Evolutionary conservation across 495 filamentous ascomycete species (phyloP).

Genomic region (Xylaria venustula): DNA sequence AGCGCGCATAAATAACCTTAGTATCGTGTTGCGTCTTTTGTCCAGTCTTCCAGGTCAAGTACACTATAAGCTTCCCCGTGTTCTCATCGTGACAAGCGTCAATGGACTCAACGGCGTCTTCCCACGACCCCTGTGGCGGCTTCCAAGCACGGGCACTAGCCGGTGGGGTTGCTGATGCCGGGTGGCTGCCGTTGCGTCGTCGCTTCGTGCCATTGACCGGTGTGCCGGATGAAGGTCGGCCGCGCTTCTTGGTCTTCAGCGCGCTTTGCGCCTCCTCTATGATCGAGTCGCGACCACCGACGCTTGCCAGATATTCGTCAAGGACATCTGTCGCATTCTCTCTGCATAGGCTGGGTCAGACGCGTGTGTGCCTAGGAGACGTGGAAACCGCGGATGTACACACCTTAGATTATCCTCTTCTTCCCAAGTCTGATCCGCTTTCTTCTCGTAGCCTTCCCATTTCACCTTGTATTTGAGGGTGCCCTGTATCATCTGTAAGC

Average conservation of each 20-base stretch:
- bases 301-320: conserved; percentile 40
- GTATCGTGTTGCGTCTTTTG: conserved; percentile 60
- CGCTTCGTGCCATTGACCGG: conserved; percentile 34
- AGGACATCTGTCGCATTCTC: conserved; percentile 45
- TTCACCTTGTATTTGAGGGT: conserved; percentile 53
- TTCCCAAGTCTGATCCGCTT: conserved; percentile 60
- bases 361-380: background rate
- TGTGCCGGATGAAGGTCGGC: conserved; percentile 35
- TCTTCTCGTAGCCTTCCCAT: conserved; percentile 62
- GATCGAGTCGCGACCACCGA: conserved; percentile 56
- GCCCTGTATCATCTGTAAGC: conserved; percentile 27
- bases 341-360: conserved; percentile 21
- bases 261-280: conserved; percentile 38
- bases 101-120: conserved; percentile 52
- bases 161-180: conserved; percentile 36
- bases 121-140: conserved; percentile 57
- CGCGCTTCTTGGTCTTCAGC: conserved; percentile 46
- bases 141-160: conserved; percentile 43
- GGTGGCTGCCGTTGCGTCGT: conserved; percentile 36
- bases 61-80: conserved; percentile 46
- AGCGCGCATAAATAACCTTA: conserved; percentile 53
- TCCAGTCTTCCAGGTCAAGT: conserved; percentile 56
- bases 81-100: conserved; percentile 58
- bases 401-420: conserved; percentile 58
- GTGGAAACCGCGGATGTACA: background rate